Evolutionary conservation across 108 stramenopile genomes (phyloP).

Genomic region (Skeletonema potamos): DNA sequence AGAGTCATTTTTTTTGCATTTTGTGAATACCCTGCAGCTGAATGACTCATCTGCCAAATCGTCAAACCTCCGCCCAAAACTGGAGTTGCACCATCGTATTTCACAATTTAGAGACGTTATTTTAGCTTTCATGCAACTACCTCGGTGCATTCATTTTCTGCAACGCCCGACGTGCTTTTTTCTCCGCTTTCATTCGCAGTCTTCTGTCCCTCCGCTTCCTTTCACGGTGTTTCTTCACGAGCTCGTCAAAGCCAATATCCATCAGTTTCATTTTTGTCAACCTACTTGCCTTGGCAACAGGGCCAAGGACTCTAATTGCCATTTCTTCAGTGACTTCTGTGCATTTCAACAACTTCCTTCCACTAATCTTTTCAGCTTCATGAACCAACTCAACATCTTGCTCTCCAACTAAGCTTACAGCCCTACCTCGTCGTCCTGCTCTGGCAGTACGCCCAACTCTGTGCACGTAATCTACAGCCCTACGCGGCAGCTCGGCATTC

Average conservation of each 20-base stretch:
- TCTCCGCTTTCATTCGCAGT: conserved; percentile 73
- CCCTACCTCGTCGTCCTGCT: conserved; percentile 92
- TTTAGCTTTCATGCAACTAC: background rate
- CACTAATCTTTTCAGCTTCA: conserved; percentile 77
- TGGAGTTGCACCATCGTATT: too few relatives aligned
- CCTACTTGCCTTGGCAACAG: conserved; percentile 86
- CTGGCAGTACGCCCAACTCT: conserved; percentile 97
- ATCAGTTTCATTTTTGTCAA: conserved; percentile 86
- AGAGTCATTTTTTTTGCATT: background rate
- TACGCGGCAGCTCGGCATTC: conserved; percentile 94
- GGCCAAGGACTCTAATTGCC: conserved; percentile 76
- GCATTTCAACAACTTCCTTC: conserved; percentile 76
- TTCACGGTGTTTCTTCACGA: conserved; percentile 84
- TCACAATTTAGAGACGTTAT: background rate
- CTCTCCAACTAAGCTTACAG: conserved; percentile 94
- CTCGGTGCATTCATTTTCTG: conserved; percentile 9
- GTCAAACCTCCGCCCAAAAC: too few relatives aligned
- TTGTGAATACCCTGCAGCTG: background rate
- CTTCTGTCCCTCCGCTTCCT: conserved; percentile 81
- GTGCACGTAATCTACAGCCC: conserved; percentile 95
- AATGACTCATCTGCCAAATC: too few relatives aligned
- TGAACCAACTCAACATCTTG: conserved; percentile 81
- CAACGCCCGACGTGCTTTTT: conserved; percentile 39
- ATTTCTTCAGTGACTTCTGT: conserved; percentile 79
- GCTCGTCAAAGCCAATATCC: conserved; percentile 91